Percentiles rank a stretch among this genome's conserved stretches.
Evolutionary conservation across 2,329 filamentous ascomycete species (phyloP).

Genomic region (Trichoderma koningii): DNA sequence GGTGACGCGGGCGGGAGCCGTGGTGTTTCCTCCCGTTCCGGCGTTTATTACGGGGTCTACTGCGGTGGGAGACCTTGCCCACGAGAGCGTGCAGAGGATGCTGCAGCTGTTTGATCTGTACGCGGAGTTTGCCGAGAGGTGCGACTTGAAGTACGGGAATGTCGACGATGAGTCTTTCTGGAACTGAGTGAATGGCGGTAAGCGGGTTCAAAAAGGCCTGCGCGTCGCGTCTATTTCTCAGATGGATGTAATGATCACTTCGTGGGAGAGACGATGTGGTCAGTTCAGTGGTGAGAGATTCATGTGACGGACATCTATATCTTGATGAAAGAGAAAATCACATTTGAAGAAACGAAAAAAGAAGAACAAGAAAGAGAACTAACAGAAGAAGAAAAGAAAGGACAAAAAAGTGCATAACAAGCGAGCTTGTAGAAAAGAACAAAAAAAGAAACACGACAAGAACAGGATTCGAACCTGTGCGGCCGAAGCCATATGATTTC

Average conservation of each 20-base stretch:
- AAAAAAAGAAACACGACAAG: constrained; percentile 25
- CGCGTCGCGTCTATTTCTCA: too few relatives aligned
- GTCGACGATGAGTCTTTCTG: too few relatives aligned
- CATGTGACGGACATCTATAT: too few relatives aligned
- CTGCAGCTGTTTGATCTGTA: constrained; percentile 49
- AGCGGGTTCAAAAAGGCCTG: too few relatives aligned
- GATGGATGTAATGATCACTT: too few relatives aligned
- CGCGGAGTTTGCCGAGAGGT: constrained; percentile 43
- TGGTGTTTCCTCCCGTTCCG: constrained; percentile 49
- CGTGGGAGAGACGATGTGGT: too few relatives aligned
- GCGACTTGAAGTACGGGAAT: constrained; percentile 21
- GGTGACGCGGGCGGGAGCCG: constrained; percentile 42
- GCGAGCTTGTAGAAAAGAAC: not conserved
- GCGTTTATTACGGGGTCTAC: constrained; percentile 48
- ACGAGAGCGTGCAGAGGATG: constrained; percentile 51
- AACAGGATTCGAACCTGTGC: constrained; percentile 28
- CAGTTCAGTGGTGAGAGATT: too few relatives aligned
- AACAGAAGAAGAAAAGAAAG: not conserved
- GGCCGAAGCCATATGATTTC: constrained; percentile 28
- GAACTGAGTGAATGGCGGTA: too few relatives aligned
- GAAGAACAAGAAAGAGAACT: not conserved
- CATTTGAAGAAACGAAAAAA: too few relatives aligned
- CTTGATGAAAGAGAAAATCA: too few relatives aligned
- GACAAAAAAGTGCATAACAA: rapidly evolving
- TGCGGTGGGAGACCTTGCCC: constrained; percentile 45